Conservation (phyloP, 495 filamentous ascomycete genomes). For the Penicillium nucicola region DNA sequence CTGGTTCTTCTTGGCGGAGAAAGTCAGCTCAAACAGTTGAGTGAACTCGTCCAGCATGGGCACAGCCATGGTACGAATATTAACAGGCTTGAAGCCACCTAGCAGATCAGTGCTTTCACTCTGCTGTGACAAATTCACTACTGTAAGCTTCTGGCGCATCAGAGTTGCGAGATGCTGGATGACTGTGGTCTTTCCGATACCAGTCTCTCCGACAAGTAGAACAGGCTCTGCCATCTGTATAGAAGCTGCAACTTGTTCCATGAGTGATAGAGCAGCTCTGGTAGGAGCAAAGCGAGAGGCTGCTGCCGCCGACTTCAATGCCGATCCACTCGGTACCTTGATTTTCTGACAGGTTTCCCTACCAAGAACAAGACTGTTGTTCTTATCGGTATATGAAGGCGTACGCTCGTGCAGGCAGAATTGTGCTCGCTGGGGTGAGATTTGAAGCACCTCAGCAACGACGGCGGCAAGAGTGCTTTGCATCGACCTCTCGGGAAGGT, state of each 20-base stretch:
- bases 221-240: slow-evolving; percentile 83
- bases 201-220: slow-evolving; percentile 93
- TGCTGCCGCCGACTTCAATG: slow-evolving; percentile 29
- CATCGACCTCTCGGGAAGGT: slow-evolving; percentile 63
- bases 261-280: slow-evolving; percentile 40
- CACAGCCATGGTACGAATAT: slow-evolving; percentile 78
- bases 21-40: slow-evolving; percentile 79
- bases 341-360: slow-evolving; percentile 53
- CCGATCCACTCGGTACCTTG: slow-evolving; percentile 36
- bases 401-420: slow-evolving; percentile 67
- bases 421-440: slow-evolving; percentile 72
- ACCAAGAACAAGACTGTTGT: slow-evolving; percentile 61
- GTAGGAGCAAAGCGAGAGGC: slow-evolving; percentile 45
- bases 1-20: slow-evolving; percentile 81
- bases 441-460: slow-evolving; percentile 80
- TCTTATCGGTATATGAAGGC: slow-evolving; percentile 58
- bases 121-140: slow-evolving; percentile 95
- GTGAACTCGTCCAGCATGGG: slow-evolving; percentile 94
- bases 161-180: slow-evolving; percentile 86
- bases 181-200: slow-evolving; percentile 94
- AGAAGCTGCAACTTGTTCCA: slow-evolving; percentile 84
- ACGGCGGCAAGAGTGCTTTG: slow-evolving; percentile 57
- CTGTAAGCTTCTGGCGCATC: slow-evolving; percentile 76
- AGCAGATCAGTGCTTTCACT: slow-evolving; percentile 92
- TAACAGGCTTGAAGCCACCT: slow-evolving; percentile 94